Evolutionary conservation across 371 early-diverging fungal species (phyloP).

Genomic region (Mucor racemosus): DNA sequence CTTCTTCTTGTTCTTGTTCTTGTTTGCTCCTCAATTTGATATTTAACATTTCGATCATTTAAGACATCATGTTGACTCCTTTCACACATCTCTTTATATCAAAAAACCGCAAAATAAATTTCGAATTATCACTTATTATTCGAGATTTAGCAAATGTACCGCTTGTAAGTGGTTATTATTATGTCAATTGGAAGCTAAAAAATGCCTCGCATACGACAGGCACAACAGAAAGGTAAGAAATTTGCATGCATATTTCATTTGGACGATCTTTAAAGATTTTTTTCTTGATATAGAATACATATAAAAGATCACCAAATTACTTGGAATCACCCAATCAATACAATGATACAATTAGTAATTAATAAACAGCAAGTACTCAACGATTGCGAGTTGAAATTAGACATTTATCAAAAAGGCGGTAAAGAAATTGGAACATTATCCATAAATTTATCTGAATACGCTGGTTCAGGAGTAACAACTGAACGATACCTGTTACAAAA

Average conservation of each 20-base stretch:
- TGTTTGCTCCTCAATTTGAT: slow-evolving; percentile 1
- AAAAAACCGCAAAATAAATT: slow-evolving; percentile 37
- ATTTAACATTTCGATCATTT: not conserved
- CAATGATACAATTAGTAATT: slow-evolving; percentile 49
- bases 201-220: slow-evolving; percentile 35
- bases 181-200: slow-evolving; percentile 38
- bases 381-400: slow-evolving; percentile 64
- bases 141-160: slow-evolving; percentile 42
- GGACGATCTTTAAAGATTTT: not conserved
- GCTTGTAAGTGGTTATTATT: slow-evolving; percentile 42
- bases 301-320: slow-evolving; percentile 51
- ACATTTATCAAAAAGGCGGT: slow-evolving; percentile 64
- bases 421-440: slow-evolving; percentile 56
- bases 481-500: slow-evolving; percentile 49
- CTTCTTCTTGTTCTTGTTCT: not conserved
- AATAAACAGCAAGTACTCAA: slow-evolving; percentile 60
- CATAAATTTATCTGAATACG: slow-evolving; percentile 55
- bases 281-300: not conserved
- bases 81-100: slow-evolving; percentile 35
- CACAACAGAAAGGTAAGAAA: slow-evolving; percentile 19
- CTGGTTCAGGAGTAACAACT: slow-evolving; percentile 34
- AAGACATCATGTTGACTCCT: slow-evolving; percentile 11
- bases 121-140: slow-evolving; percentile 31
- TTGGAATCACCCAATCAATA: slow-evolving; percentile 52
- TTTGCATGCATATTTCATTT: too few species aligned